Percentiles rank a stretch among this genome's conserved stretches.
Evolutionary conservation across 345 rosid genomes (phyloP).

Genomic region (Rhodamnia argentea): DNA sequence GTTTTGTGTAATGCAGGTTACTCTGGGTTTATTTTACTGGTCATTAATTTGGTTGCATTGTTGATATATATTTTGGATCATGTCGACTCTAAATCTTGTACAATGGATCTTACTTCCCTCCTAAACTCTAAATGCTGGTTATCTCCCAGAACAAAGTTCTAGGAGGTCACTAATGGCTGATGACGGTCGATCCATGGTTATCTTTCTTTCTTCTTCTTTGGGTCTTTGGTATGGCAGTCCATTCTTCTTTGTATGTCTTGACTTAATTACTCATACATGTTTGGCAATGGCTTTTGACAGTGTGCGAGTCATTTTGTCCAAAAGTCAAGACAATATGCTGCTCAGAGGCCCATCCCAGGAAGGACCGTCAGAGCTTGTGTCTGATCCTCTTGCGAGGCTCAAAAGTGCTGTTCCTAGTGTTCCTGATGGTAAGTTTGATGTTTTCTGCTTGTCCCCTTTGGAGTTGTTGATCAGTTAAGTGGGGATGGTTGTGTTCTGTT

Average conservation of each 20-base stretch:
- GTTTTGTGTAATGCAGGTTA: not conserved
- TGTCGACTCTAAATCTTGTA: not conserved
- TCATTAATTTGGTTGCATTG: not conserved
- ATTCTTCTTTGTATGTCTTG: not conserved
- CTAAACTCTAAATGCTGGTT: not conserved
- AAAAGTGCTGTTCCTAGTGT: conserved; percentile 18
- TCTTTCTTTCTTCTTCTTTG: not conserved
- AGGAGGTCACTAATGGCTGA: not conserved
- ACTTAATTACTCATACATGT: not conserved
- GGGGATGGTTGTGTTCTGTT: not conserved
- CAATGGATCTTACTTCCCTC: not conserved
- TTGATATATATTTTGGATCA: not conserved
- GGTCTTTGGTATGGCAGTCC: not conserved
- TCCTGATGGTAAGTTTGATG: conserved; percentile 27
- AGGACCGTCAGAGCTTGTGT: conserved; percentile 24
- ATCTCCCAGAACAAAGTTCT: not conserved
- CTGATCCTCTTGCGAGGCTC: conserved; percentile 23
- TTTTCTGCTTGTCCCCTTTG: not conserved
- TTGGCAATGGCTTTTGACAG: conserved; percentile 8
- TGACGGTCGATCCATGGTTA: not conserved
- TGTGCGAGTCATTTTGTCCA: conserved; percentile 17
- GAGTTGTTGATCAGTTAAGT: not conserved
- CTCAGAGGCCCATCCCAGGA: conserved; percentile 38
- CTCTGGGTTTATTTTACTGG: not conserved
- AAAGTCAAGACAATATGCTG: conserved; percentile 32